Base-by-base conservation (phyloP, 1,284 basidiomycete genomes). In the Mycosarcoma maydis region DNA sequence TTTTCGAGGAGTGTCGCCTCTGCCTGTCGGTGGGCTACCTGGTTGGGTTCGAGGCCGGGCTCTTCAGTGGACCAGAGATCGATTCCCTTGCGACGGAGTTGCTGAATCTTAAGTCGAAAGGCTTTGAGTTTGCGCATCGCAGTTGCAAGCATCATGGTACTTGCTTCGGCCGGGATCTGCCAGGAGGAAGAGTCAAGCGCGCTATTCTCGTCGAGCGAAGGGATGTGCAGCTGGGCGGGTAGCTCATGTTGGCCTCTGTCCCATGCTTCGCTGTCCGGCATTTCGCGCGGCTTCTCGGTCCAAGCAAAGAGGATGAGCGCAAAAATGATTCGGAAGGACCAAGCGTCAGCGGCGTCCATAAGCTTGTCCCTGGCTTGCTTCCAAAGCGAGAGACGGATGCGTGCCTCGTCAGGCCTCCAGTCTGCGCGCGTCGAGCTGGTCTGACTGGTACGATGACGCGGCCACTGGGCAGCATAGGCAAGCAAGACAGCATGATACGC, bases 231-330 rank as follows among this genome's bases (percentile, higher is more conserved):
- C 14, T 43, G 55, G 11, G 61, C 29, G 5, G 54, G 62, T 26
- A 44, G 36, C 6, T 59, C 55, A 39, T 41, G 50, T 16, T 53
- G 46, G 5, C 51, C 53, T 2, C 27, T 34, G 19, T 20, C 24
- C 53, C 57, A 67, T 4, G 58, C 57, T 26, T 60, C 52, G 40
- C 20, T 44, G 11, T 56, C 53, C 2, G 64, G 64, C 23, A 67
- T 58, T 24, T 67, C 64, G 27, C 50, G 42, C 8, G 64, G 64
- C 29, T 67, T 67, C 29, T 67, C 64, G 27, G 64, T 67, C 64
- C 64, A 67, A 2, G 64, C 64, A 23, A 67, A 67, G n/a, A 67
- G 57, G 23, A 67, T 67, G 32, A 67, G 57, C 22, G 64, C 64
- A 29, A 61, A 67, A 9, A 61, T 50, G 49, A 67, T 57, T n/a